Percentiles rank a stretch among this genome's conserved stretches.
These are phyloP conservation scores for Fraxinus excelsior DNA, from an alignment of 257 asterid genomes.

Conservation along the genomic window DNA sequence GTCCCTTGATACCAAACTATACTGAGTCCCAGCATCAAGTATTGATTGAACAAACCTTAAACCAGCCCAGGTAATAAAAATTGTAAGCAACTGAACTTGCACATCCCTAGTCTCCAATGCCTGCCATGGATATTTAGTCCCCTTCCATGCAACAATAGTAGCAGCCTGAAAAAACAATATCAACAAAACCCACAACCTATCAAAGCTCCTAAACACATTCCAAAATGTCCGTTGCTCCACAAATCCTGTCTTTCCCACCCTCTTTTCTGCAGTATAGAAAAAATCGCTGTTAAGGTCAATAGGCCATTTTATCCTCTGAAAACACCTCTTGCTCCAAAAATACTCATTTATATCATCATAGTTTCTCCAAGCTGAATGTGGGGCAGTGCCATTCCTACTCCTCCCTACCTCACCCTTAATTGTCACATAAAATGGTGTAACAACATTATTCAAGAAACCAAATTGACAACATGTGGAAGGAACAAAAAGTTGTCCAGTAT, in stretches of 20 bases:
- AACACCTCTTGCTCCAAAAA: constrained; percentile 90
- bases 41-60: constrained; percentile 79
- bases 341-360: constrained; percentile 94
- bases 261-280: constrained; percentile 41
- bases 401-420: constrained; percentile 79
- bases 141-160: constrained; percentile 79
- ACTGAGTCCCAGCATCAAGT: constrained; percentile 98
- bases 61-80: constrained; percentile 92
- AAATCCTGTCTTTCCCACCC: constrained; percentile 93
- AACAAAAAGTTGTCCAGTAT: constrained; percentile 63
- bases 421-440: constrained; percentile 63
- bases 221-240: constrained; percentile 97
- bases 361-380: constrained; percentile 98
- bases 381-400: constrained; percentile 91
- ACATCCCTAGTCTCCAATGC: constrained; percentile 69
- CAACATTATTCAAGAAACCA: constrained; percentile 62
- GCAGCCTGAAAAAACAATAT: constrained; percentile 92
- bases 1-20: constrained; percentile 81
- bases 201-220: constrained; percentile 90
- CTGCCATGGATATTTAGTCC: constrained; percentile 71
- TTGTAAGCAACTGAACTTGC: constrained; percentile 76
- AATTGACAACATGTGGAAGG: constrained; percentile 67
- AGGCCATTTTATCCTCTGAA: constrained; percentile 83
- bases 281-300: constrained; percentile 61
- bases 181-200: constrained; percentile 86